Percentiles rank a stretch among this genome's conserved stretches.
Evolutionary conservation across 768 basidiomycete species (phyloP).

Genomic region (Amylocystis lapponica): DNA sequence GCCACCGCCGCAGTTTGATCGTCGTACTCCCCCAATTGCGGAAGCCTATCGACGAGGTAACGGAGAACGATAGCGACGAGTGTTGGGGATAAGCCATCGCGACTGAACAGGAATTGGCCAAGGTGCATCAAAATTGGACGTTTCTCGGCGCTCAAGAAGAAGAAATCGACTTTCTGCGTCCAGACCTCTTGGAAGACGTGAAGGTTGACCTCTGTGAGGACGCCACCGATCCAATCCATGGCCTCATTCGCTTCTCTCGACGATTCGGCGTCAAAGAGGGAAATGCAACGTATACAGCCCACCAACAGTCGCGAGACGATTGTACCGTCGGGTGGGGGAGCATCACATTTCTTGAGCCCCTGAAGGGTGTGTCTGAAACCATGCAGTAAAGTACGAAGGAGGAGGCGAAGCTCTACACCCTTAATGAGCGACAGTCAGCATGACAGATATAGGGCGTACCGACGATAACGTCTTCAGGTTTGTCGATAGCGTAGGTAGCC

Average conservation of each 20-base stretch:
- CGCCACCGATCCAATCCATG: slow-evolving; percentile 73
- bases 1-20: slow-evolving; percentile 77
- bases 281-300: slow-evolving; percentile 77
- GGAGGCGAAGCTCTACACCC: slow-evolving; percentile 66
- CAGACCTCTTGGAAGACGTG: slow-evolving; percentile 96
- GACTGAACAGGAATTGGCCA: slow-evolving; percentile 74
- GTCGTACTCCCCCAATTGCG: slow-evolving; percentile 78
- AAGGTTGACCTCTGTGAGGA: slow-evolving; percentile 76
- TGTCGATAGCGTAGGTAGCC: slow-evolving; percentile 73
- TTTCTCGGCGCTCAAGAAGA: slow-evolving; percentile 73
- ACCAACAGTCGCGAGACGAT: slow-evolving; percentile 85
- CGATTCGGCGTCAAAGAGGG: slow-evolving; percentile 65
- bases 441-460: slow-evolving; percentile 39
- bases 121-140: slow-evolving; percentile 78
- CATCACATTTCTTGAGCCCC: slow-evolving; percentile 75
- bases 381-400: slow-evolving; percentile 85
- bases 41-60: slow-evolving; percentile 78
- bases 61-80: slow-evolving; percentile 85
- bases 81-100: slow-evolving; percentile 72
- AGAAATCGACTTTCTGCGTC: slow-evolving; percentile 89
- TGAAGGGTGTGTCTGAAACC: slow-evolving; percentile 78
- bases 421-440: slow-evolving; percentile 7
- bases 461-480: slow-evolving; percentile 73
- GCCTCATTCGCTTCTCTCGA: slow-evolving; percentile 69
- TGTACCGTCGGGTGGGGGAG: slow-evolving; percentile 76